phyloP scores from a whole-genome alignment of 2,329 filamentous ascomycete species.

The Penicillium thymicola region DNA sequence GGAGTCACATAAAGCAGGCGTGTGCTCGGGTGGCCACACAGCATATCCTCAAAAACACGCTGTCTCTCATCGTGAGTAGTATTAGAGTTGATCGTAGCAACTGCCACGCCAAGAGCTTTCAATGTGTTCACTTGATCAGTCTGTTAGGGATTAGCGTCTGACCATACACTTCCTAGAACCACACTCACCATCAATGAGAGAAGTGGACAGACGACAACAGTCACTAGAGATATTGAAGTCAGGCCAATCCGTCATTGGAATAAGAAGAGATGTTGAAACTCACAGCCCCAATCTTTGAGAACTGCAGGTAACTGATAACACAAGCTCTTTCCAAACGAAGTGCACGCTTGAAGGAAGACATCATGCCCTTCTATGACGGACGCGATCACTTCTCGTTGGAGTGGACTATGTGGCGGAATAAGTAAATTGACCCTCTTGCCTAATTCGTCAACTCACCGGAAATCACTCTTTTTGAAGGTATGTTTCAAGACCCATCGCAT shows the following conservation, averaged over 20 bases:
- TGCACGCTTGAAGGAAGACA: constrained; percentile 82
- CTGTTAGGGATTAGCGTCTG: constrained; percentile 41
- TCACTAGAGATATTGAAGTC: constrained; percentile 55
- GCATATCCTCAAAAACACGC: constrained; percentile 73
- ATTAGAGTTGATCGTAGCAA: constrained; percentile 82
- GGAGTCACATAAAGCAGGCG: constrained; percentile 90
- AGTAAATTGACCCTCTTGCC: neutral
- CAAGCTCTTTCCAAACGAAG: constrained; percentile 80
- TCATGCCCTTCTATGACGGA: constrained; percentile 79
- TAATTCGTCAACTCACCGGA: constrained; percentile 53
- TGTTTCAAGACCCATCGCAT: constrained; percentile 70
- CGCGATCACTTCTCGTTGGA: constrained; percentile 82
- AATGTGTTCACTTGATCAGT: constrained; percentile 89
- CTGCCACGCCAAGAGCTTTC: constrained; percentile 68
- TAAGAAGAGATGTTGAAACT: constrained; percentile 33
- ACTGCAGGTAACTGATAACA: constrained; percentile 92
- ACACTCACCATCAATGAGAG: constrained; percentile 77
- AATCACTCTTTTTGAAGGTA: constrained; percentile 70
- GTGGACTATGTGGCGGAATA: constrained; percentile 54
- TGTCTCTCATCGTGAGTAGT: constrained; percentile 64
- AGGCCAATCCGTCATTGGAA: neutral
- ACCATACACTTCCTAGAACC: neutral
- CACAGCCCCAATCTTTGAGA: constrained; percentile 73
- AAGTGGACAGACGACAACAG: constrained; percentile 84
- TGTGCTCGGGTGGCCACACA: constrained; percentile 79